Conservation (phyloP, 179 eudicot genomes). For the Beta corolliflora region DNA sequence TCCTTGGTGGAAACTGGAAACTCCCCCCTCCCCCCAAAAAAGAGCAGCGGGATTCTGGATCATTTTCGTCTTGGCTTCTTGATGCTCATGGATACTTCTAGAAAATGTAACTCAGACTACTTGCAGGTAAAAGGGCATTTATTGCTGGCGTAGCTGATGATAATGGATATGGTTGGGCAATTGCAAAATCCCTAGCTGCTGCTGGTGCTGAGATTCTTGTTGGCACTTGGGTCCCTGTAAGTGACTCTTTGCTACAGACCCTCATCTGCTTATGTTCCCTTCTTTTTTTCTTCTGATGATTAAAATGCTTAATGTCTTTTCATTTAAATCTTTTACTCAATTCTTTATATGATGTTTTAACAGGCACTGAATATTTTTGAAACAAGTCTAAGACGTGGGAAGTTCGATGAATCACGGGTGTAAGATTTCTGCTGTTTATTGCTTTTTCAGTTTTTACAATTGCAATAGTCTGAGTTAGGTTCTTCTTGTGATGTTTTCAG, state of each 20-base stretch:
- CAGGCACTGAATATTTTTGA: constrained; percentile 96
- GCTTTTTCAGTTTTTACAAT: neutral
- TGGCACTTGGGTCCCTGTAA: constrained; percentile 99
- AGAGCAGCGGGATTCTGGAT: neutral
- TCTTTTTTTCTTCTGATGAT: neutral
- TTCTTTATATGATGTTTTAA: constrained; percentile 8
- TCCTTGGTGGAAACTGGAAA: neutral
- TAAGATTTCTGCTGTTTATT: constrained; percentile 34
- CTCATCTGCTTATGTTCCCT: neutral
- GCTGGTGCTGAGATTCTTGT: constrained; percentile 99
- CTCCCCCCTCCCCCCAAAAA: neutral
- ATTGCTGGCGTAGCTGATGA: constrained; percentile 97
- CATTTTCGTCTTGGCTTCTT: neutral
- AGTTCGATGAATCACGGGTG: constrained; percentile 92
- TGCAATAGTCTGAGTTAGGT: constrained; percentile 12
- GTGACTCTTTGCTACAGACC: constrained; percentile 25
- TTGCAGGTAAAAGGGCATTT: constrained; percentile 89
- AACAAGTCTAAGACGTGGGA: constrained; percentile 91
- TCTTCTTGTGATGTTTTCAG: constrained; percentile 40
- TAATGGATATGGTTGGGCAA: constrained; percentile 99
- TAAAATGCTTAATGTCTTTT: neutral
- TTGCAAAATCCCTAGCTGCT: constrained; percentile 93
- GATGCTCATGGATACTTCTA: neutral
- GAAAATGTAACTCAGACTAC: constrained; percentile 4
- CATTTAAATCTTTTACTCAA: neutral